Evolutionary conservation across 345 rosid species (phyloP).

Genomic region (Sonneratia alba): DNA sequence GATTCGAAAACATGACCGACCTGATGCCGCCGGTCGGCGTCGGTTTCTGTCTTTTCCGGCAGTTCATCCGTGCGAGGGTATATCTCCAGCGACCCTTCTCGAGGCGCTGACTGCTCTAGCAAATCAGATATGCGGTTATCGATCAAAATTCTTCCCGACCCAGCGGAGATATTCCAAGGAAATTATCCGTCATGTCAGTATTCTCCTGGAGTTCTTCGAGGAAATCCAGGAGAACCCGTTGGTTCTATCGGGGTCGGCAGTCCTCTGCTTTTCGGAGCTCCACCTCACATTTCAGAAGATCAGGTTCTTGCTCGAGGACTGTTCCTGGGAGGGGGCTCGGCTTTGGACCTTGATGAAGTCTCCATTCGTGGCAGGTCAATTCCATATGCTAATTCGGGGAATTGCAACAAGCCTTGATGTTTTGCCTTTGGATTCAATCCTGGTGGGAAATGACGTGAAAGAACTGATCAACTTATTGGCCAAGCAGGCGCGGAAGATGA

Average conservation of each 20-base stretch:
- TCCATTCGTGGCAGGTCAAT: conserved; percentile 36
- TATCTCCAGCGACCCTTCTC: conserved; percentile 46
- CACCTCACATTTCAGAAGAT: conserved; percentile 62
- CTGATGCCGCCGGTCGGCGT: conserved; percentile 19
- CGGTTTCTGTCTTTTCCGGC: conserved; percentile 66
- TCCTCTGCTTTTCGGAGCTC: conserved; percentile 55
- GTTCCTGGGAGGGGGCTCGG: conserved; percentile 53
- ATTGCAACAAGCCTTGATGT: conserved; percentile 48
- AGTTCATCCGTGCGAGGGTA: conserved; percentile 53
- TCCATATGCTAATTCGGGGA: conserved; percentile 31
- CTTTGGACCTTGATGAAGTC: conserved; percentile 53
- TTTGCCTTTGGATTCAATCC: conserved; percentile 40
- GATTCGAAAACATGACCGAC: conserved; percentile 24
- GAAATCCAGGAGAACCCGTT: conserved; percentile 33
- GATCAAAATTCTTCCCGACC: conserved; percentile 33
- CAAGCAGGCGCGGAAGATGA: conserved; percentile 45
- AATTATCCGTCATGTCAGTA: conserved; percentile 39
- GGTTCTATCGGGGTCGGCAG: conserved; percentile 18
- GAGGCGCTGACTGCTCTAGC: conserved; percentile 41
- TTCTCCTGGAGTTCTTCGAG: conserved; percentile 47
- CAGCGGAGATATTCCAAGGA: conserved; percentile 43
- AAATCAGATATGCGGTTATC: conserved; percentile 31
- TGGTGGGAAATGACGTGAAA: conserved; percentile 49
- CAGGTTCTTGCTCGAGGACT: conserved; percentile 60
- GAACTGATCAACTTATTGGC: conserved; percentile 58